Base-by-base conservation (phyloP, 352 stramenopile species). In the Phytopythium chamaehyphon region DNA sequence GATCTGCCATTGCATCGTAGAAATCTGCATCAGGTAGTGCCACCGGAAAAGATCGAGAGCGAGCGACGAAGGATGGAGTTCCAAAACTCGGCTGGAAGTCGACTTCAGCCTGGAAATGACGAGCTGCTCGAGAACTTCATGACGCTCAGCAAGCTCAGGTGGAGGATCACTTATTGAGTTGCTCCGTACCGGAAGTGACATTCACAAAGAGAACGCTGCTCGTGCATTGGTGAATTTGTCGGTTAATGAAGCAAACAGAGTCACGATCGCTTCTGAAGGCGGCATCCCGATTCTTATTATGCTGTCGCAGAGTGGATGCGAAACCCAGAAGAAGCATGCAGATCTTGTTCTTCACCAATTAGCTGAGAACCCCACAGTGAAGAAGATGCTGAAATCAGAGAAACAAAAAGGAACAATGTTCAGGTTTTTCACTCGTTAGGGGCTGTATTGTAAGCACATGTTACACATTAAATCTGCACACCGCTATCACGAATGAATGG, bases 1-100 rank as follows among this genome's bases (percentile, higher is more conserved):
- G 76, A 58, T 88, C 77, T 0, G 47, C 39, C 19, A 72, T 36
- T 3, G 53, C 57, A 37, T 88, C 66, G 54, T 87, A 89, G 50
- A 68, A 89, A 40, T 36, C 23, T 18, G 38, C 9, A 0, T 50
- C 40, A 0, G 38, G 24, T 64, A 64, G 10, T 74, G 69, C 31
- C 53, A 50, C 23, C 47, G 31, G 33, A 76, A 82, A 23, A 83
- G 61, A 0, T 43, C 35, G 21, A 66, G 24, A 3, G 73, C 36
- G 14, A 55, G 54, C 0, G 10, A 40, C 11, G 71, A 73, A 7
- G 71, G 55, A 14, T 59, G 35, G 22, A 71, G 49, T 3, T 59
- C 46, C 18, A 86, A 59, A 12, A 85, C 59, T 15, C 51, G 62
- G 39, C 52, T 19, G 24, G 73, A 57, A 15, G 7, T 21, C 4